These are phyloP conservation scores for Fusarium coicis DNA, from an alignment of 2,329 filamentous ascomycete genomes.

Conservation along the genomic window DNA sequence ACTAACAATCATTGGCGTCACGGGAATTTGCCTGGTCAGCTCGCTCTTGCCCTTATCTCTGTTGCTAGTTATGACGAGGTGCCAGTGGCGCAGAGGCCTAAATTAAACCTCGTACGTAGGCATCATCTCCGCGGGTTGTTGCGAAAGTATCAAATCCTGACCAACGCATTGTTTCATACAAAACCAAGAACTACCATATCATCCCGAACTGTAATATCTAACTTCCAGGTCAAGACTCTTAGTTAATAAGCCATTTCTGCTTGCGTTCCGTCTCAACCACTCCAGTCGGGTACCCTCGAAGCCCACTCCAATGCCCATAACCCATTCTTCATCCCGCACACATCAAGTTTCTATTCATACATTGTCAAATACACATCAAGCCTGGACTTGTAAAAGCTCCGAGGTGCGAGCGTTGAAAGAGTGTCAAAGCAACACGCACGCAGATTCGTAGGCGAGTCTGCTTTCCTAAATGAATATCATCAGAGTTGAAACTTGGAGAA, in stretches of 20 bases:
- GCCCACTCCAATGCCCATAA: not conserved
- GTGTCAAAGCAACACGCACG: not conserved
- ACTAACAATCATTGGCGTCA: rapidly evolving
- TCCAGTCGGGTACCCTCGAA: not conserved
- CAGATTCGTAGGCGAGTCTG: rapidly evolving
- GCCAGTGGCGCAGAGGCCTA: not conserved
- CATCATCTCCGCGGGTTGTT: not conserved
- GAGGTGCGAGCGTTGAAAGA: rapidly evolving
- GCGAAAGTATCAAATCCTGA: not conserved
- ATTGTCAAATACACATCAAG: not conserved
- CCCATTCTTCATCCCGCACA: rapidly evolving
- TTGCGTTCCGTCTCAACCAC: not conserved
- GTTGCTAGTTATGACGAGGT: no score
- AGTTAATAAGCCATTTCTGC: not conserved
- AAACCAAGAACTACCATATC: rapidly evolving
- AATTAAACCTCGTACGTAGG: not conserved
- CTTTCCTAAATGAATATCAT: not conserved
- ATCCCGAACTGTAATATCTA: no score
- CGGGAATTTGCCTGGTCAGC: rapidly evolving
- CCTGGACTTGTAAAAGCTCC: not conserved
- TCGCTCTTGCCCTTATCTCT: not conserved
- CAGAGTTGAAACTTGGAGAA: not conserved
- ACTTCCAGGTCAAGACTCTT: rapidly evolving
- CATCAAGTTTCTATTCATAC: not conserved
- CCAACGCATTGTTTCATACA: not conserved